phyloP scores from a whole-genome alignment of 805 yeast genomes.

The Pichia occidentalis region DNA sequence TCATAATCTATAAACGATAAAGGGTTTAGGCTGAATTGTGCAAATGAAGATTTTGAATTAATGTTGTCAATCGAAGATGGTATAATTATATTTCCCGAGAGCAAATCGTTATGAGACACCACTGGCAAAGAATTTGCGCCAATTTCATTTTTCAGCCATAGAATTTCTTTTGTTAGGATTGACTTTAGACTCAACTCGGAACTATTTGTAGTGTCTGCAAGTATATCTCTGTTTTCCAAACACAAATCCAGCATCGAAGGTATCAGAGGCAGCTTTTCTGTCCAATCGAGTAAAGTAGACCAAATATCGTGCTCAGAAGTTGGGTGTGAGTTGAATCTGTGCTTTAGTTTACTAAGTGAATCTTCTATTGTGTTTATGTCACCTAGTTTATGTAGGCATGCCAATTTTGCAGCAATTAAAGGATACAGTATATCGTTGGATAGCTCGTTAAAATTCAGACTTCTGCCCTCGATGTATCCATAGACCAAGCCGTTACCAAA shows the following conservation, averaged over 20 bases:
- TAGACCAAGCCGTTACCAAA: slow-evolving; percentile 69
- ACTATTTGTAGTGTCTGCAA: slow-evolving; percentile 10
- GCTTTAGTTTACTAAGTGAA: slow-evolving; percentile 36
- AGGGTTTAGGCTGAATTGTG: slow-evolving; percentile 27
- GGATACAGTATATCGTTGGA: slow-evolving; percentile 42
- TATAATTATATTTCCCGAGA: slow-evolving; percentile 67
- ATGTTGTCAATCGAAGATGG: slow-evolving; percentile 30
- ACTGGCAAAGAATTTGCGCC: slow-evolving; percentile 46
- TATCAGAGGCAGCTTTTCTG: slow-evolving; percentile 49
- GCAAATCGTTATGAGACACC: slow-evolving; percentile 63
- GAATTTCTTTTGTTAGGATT: slow-evolving; percentile 43
- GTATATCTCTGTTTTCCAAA: slow-evolving; percentile 28
- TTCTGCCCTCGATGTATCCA: slow-evolving; percentile 60
- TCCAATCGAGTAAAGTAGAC: slow-evolving; percentile 59
- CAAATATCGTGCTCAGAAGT: slow-evolving; percentile 28
- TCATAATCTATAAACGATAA: slow-evolving; percentile 65
- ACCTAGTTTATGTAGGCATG: slow-evolving; percentile 60
- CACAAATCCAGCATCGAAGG: slow-evolving; percentile 34
- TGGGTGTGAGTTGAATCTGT: slow-evolving; percentile 15
- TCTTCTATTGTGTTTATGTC: slow-evolving; percentile 40
- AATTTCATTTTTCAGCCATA: slow-evolving; percentile 44
- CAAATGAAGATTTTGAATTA: slow-evolving; percentile 12
- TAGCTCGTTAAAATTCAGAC: slow-evolving; percentile 51
- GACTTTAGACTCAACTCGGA: slow-evolving; percentile 25
- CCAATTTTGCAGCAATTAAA: slow-evolving; percentile 57